Evolutionary conservation across 495 filamentous ascomycete genomes (phyloP), one percentile per base, ranked within the genome.

Genomic region (Xylaria curta): DNA sequence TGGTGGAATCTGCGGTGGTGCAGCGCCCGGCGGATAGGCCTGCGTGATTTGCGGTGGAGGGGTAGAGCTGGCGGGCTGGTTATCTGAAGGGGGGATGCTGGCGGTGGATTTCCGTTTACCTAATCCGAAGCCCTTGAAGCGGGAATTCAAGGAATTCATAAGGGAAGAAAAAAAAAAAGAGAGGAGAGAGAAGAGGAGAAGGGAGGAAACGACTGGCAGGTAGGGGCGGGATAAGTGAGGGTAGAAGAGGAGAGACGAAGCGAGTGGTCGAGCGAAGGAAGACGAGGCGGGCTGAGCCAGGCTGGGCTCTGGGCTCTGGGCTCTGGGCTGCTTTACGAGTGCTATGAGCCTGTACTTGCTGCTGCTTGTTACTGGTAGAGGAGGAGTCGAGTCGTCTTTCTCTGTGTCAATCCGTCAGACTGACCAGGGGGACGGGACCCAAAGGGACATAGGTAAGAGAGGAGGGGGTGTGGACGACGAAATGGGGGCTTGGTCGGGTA

Each of bases 81-180:
- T 69, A 65, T 82, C 79, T 76, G 77, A 77, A 72, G 73, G 78
- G 64, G 84, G 82, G 59, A 83, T 83, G 75, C 80, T 81, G 76
- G 83, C 82, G 70, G 81, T 85, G 70, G 85, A 86, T 78, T 83
- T 87, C 76, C 85, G 82, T 82, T 87, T 87, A 77, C 85, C 83
- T 77, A 87, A 85, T 77, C 85, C 85, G 82, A 89, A 85, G 83
- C 84, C 81, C 83, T 89, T 88, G 66, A 89, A 82, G 71, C 87
- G 85, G 72, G 85, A 86, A 83, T 88, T 89, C 86, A 88, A 81
- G 81, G 85, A 88, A 84, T 86, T 87, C 87, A 89, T 89, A 87
- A 81, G 84, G 81, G 77, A 79, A 71, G 71, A 68, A 68, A 61
- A 72, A 46, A 46, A 58, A 68, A 61, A 72, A 46, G 53, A 58